These are phyloP conservation scores for Sordariomycetes sp. DNA, from an alignment of 2,329 filamentous ascomycete genomes.

Conservation along the genomic window DNA sequence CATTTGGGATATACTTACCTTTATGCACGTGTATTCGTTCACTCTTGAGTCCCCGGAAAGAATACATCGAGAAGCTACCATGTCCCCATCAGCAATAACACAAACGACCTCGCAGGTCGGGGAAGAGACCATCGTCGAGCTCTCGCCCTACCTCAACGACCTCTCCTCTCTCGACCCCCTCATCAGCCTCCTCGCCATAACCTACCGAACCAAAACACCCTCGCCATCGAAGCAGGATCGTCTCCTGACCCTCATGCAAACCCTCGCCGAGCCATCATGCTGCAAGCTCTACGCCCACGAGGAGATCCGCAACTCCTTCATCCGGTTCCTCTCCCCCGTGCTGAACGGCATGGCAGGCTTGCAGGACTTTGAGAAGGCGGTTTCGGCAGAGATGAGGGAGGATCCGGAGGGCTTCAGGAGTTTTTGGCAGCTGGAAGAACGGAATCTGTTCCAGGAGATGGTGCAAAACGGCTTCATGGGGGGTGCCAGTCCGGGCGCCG, in stretches of 20 bases:
- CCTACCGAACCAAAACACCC: constrained; percentile 19
- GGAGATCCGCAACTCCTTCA: constrained; percentile 20
- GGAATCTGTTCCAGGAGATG: constrained; percentile 22
- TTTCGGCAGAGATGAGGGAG: constrained; percentile 19
- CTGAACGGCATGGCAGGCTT: constrained; percentile 24
- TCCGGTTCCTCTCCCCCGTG: constrained; percentile 17
- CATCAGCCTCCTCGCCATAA: constrained; percentile 21
- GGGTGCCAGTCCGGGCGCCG: constrained; percentile 13
- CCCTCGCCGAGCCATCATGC: constrained; percentile 12
- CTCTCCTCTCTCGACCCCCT: constrained; percentile 21
- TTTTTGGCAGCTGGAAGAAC: constrained; percentile 22
- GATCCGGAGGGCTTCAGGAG: constrained; percentile 22
- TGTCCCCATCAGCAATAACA: background rate
- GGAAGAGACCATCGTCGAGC: constrained; percentile 14
- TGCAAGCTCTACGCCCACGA: constrained; percentile 11
- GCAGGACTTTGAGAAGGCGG: constrained; percentile 18
- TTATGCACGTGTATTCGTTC: too few species aligned
- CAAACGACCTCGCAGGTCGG: too few species aligned
- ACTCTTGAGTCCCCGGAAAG: too few species aligned
- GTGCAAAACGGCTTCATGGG: constrained; percentile 15
- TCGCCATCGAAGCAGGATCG: constrained; percentile 14
- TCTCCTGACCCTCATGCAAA: constrained; percentile 23
- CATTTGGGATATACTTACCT: too few species aligned
- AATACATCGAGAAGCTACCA: too few species aligned
- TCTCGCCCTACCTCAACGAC: constrained; percentile 19